Conservation (phyloP, 2,329 filamentous ascomycete genomes). For the Mycosphaerelloides madeirae region DNA sequence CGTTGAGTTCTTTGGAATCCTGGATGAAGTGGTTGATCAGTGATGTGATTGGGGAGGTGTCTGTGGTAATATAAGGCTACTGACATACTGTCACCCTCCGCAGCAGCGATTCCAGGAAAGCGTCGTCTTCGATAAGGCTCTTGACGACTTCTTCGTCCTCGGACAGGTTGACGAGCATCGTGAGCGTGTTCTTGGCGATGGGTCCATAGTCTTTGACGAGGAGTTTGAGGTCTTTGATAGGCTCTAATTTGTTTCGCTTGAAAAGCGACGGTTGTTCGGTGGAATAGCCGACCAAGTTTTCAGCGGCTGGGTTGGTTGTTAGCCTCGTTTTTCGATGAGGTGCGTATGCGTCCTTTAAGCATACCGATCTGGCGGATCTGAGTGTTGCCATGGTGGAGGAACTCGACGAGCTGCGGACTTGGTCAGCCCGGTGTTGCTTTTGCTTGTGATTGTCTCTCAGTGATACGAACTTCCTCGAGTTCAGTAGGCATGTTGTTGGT, state of each 20-base stretch:
- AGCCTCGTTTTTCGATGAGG: not conserved
- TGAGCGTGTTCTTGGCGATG: constrained; percentile 89
- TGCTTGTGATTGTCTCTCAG: not conserved
- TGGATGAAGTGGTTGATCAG: constrained; percentile 32
- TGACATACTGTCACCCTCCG: constrained; percentile 68
- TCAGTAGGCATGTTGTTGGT: constrained; percentile 43
- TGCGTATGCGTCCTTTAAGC: constrained; percentile 10
- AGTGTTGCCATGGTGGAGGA: constrained; percentile 86
- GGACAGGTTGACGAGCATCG: constrained; percentile 81
- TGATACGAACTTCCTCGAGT: constrained; percentile 42
- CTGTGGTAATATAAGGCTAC: constrained; percentile 31
- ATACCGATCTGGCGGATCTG: constrained; percentile 78
- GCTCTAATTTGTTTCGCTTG: constrained; percentile 71
- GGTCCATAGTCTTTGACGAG: constrained; percentile 81
- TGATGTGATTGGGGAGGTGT: not conserved
- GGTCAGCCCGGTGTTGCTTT: not conserved
- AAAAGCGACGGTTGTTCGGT: constrained; percentile 75
- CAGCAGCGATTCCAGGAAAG: constrained; percentile 71
- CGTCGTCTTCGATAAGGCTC: constrained; percentile 69
- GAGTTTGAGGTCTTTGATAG: constrained; percentile 82
- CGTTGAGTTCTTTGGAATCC: constrained; percentile 71
- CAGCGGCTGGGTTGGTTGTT: constrained; percentile 56
- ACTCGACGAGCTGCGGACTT: constrained; percentile 72
- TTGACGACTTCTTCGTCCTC: constrained; percentile 72
- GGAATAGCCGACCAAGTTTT: constrained; percentile 80